Conservation (phyloP, 2,329 filamentous ascomycete species). For the Dactylellina parvicollis region DNA sequence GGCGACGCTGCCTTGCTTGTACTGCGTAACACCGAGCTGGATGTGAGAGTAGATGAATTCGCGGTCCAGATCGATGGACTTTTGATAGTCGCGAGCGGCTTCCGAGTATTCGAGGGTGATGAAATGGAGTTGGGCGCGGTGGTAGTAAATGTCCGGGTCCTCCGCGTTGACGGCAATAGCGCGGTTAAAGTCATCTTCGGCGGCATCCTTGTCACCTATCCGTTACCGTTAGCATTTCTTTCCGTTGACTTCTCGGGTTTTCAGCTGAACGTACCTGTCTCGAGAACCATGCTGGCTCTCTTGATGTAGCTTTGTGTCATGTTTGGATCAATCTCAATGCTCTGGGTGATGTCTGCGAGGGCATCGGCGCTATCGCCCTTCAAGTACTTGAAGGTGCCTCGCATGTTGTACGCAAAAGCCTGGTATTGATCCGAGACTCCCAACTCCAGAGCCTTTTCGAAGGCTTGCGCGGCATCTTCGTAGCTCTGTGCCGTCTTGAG, state of each 20-base stretch:
- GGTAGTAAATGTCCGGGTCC: conserved; percentile 98
- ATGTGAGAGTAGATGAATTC: conserved; percentile 99
- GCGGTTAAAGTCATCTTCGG: conserved; percentile 81
- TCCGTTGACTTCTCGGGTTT: not conserved
- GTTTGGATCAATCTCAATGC: conserved; percentile 84
- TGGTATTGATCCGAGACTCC: conserved; percentile 83
- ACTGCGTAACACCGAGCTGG: conserved; percentile 97
- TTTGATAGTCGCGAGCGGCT: conserved; percentile 98
- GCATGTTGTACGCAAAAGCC: conserved; percentile 93
- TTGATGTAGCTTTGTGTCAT: conserved; percentile 99
- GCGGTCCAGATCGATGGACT: conserved; percentile 94
- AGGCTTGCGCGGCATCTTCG: conserved; percentile 83
- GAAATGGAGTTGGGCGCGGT: conserved; percentile 97
- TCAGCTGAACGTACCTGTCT: conserved; percentile 71
- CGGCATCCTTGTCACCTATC: conserved; percentile 81
- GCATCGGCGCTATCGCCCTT: conserved; percentile 86
- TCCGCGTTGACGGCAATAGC: conserved; percentile 84
- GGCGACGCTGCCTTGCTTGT: conserved; percentile 98
- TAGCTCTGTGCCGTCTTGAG: conserved; percentile 87
- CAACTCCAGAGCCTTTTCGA: conserved; percentile 86
- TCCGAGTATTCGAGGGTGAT: conserved; percentile 93
- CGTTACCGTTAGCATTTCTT: conserved; percentile 56
- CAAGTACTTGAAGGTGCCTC: conserved; percentile 93
- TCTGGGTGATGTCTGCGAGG: conserved; percentile 86
- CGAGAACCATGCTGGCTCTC: conserved; percentile 95